Percentiles rank a stretch among this genome's conserved stretches.
Evolutionary conservation across 2,329 filamentous ascomycete species (phyloP).

Genomic region (Nothopassalora personata): DNA sequence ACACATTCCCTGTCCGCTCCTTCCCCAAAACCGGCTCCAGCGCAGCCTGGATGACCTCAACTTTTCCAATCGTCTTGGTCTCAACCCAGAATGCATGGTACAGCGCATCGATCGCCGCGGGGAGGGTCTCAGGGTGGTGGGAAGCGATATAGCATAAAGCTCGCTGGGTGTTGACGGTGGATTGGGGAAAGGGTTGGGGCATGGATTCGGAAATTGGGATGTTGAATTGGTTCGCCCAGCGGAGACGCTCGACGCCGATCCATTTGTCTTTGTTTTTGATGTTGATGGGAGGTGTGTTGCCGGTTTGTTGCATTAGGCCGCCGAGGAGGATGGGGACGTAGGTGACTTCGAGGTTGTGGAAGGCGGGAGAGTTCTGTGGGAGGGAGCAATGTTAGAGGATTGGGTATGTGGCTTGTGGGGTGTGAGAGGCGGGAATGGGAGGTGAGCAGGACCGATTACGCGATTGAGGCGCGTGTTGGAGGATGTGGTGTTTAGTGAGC

Average conservation of each 20-base stretch:
- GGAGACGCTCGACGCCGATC: conserved; percentile 49
- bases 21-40: conserved; percentile 45
- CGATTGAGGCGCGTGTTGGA: background rate
- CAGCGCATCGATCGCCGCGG: conserved; percentile 41
- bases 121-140: conserved; percentile 40
- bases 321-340: conserved; percentile 57
- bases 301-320: conserved; percentile 53
- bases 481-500: conserved; percentile 3
- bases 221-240: conserved; percentile 50
- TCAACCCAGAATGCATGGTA: conserved; percentile 52
- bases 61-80: conserved; percentile 41
- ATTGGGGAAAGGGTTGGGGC: conserved; percentile 50
- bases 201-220: conserved; percentile 46
- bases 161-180: conserved; percentile 50
- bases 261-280: conserved; percentile 59
- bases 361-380: conserved; percentile 50
- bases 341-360: conserved; percentile 50
- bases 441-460: background rate
- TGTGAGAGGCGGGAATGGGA: too few species aligned
- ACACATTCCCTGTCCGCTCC: conserved; percentile 39
- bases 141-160: conserved; percentile 46
- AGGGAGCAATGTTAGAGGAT: background rate
- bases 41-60: conserved; percentile 41
- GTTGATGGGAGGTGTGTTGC: conserved; percentile 50
- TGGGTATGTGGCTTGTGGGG: background rate